These are phyloP conservation scores for Ceratocystis variospora DNA, from an alignment of 2,329 filamentous ascomycete genomes.

Conservation along the genomic window DNA sequence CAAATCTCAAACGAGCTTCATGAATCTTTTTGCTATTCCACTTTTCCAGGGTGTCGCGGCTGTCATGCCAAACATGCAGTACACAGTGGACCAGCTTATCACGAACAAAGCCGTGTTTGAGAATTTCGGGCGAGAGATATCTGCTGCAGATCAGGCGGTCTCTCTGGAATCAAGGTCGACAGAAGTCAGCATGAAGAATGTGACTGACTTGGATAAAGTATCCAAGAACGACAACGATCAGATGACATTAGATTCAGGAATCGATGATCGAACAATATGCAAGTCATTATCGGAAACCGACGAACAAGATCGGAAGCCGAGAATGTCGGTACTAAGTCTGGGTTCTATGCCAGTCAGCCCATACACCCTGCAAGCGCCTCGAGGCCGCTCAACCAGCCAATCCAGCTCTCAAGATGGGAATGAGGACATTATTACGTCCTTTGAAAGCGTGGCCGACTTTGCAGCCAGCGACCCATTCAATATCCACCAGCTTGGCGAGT, in stretches of 20 bases:
- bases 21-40: constrained; percentile 88
- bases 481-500: constrained; percentile 20
- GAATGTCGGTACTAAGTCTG: neutral
- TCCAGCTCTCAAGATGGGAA: neutral
- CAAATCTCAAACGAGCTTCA: constrained; percentile 85
- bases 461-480: constrained; percentile 38
- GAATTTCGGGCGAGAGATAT: constrained; percentile 18
- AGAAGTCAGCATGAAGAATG: neutral
- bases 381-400: neutral
- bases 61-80: constrained; percentile 70
- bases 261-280: neutral
- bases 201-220: neutral
- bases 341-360: constrained; percentile 13
- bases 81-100: constrained; percentile 59
- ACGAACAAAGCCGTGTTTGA: constrained; percentile 22
- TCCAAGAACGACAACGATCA: neutral
- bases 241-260: neutral
- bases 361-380: neutral
- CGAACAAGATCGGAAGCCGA: neutral
- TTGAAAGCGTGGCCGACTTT: constrained; percentile 36
- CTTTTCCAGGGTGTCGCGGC: constrained; percentile 80
- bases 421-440: constrained; percentile 30
- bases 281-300: neutral
- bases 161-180: neutral
- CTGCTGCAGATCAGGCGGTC: neutral